phyloP scores from a whole-genome alignment of 192 early-diverging fungal genomes.

The Entrophospora sp. region DNA sequence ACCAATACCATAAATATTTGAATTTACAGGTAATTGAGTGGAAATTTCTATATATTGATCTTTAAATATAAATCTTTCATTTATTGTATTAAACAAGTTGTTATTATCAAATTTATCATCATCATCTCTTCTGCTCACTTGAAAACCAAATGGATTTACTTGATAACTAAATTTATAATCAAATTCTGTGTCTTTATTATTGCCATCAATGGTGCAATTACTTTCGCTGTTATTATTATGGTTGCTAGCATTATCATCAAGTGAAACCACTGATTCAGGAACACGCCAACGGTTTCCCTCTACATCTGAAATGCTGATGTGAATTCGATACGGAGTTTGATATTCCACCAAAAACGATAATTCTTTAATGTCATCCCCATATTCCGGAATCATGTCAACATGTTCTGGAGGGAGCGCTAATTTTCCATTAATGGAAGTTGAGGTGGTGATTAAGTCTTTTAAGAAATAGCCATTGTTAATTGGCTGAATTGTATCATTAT shows the following conservation, averaged over 20 bases:
- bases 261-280: background rate
- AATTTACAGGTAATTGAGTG: conserved; percentile 39
- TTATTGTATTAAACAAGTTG: conserved; percentile 33
- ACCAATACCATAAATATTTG: conserved; percentile 63
- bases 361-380: background rate
- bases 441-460: no score
- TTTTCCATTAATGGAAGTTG: no score
- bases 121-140: conserved; percentile 29
- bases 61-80: conserved; percentile 41
- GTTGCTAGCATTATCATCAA: no score
- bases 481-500: no score
- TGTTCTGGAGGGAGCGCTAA: no score
- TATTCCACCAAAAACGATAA: background rate
- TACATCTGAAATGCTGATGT: background rate
- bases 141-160: conserved; percentile 35
- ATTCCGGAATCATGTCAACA: background rate
- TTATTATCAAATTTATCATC: conserved; percentile 29
- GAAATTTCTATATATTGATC: conserved; percentile 61
- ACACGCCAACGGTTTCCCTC: background rate
- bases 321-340: background rate
- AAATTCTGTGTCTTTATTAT: no score
- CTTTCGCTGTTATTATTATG: no score
- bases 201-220: no score
- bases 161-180: conserved; percentile 9
- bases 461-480: no score